phyloP scores from a whole-genome alignment of 345 rosid species.

The Arabidopsis suecica region DNA sequence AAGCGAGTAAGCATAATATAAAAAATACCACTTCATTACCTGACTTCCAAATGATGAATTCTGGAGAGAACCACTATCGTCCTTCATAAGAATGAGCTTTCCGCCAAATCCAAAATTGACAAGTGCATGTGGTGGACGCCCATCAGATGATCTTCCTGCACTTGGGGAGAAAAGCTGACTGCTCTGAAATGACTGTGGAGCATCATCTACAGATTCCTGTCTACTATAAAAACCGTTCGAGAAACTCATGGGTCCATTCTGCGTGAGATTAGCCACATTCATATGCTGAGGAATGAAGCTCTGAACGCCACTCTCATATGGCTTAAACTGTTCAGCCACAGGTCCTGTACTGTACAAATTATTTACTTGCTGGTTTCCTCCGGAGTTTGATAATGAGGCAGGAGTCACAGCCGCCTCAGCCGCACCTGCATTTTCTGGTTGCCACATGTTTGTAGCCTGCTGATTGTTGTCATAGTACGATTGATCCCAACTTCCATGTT shows the following conservation, averaged over 20 bases:
- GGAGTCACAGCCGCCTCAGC: conserved; percentile 36
- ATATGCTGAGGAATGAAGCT: conserved; percentile 56
- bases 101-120: conserved; percentile 98
- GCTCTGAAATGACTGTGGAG: conserved; percentile 60
- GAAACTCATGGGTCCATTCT: conserved; percentile 54
- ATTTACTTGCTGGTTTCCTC: conserved; percentile 57
- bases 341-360: conserved; percentile 52
- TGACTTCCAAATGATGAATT: conserved; percentile 66
- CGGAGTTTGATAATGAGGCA: conserved; percentile 45
- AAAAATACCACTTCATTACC: conserved; percentile 51
- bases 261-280: conserved; percentile 54
- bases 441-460: conserved; percentile 54
- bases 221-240: conserved; percentile 59
- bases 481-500: conserved; percentile 58
- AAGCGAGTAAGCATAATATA: neutral
- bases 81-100: conserved; percentile 82
- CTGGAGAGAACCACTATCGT: conserved; percentile 48
- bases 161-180: conserved; percentile 60
- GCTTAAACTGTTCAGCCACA: conserved; percentile 52
- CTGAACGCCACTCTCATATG: conserved; percentile 52
- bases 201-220: conserved; percentile 51
- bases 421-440: conserved; percentile 52
- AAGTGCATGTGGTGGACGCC: conserved; percentile 95
- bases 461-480: conserved; percentile 55
- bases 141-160: conserved; percentile 80